Conservation (phyloP, 1,284 basidiomycete genomes). For the Ceratobasidium sp. region DNA sequence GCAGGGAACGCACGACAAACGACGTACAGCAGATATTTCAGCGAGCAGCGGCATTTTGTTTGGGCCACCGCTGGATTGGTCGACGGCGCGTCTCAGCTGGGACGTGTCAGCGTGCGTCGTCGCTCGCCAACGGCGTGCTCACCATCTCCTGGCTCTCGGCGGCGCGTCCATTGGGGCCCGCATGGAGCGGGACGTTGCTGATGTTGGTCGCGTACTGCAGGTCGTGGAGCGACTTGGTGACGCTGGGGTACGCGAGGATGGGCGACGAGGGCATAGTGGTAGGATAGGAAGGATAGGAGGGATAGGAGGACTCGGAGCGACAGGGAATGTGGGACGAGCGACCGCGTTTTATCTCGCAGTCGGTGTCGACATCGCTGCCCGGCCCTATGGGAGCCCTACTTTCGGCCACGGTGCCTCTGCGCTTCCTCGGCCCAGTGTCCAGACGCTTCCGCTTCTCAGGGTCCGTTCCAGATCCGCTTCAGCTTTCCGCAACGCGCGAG, state of each 20-base stretch:
- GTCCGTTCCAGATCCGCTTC: not conserved
- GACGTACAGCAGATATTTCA: not conserved
- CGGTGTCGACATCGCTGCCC: not conserved
- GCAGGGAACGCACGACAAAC: not conserved
- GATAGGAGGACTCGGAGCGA: not conserved
- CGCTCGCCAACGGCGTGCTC: not conserved
- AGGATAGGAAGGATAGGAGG: not conserved
- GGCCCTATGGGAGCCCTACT: not conserved
- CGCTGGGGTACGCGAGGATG: slow-evolving; percentile 42
- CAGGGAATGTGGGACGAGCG: not conserved
- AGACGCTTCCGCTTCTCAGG: slow-evolving; percentile 18
- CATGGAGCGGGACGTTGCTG: slow-evolving; percentile 42
- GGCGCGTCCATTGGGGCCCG: slow-evolving; percentile 36
- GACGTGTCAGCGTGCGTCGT: not conserved
- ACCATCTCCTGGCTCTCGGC: slow-evolving; percentile 42
- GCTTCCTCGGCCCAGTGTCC: slow-evolving; percentile 15
- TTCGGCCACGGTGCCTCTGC: slow-evolving; percentile 17
- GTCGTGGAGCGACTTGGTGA: slow-evolving; percentile 38
- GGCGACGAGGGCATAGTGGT: slow-evolving; percentile 21
- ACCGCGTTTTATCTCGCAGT: slow-evolving; percentile 6
- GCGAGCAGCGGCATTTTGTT: slow-evolving; percentile 5
- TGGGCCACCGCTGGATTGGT: slow-evolving; percentile 4
- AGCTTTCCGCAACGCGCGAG: not conserved
- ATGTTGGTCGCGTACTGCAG: slow-evolving; percentile 42
- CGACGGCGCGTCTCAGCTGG: slow-evolving; percentile 8